Evolutionary conservation across 345 rosid species (phyloP).

Genomic region (Populus tremula): DNA sequence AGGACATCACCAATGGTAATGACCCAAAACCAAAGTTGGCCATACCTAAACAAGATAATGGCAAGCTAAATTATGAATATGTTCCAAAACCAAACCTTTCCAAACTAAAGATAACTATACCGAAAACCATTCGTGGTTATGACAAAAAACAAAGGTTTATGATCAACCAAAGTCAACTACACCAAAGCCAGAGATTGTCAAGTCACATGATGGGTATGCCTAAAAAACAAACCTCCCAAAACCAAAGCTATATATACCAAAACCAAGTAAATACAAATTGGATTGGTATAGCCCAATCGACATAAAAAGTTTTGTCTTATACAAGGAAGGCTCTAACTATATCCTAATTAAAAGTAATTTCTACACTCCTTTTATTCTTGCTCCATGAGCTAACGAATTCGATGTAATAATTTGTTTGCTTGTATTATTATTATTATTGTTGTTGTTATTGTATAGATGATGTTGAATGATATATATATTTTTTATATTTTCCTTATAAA

Average conservation of each 20-base stretch:
- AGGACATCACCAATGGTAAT: no score
- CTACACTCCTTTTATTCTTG: not conserved
- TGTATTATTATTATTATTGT: no score
- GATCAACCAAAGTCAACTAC: not conserved
- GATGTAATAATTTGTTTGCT: no score
- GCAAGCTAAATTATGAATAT: not conserved
- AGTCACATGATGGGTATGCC: not conserved
- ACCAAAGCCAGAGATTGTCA: not conserved
- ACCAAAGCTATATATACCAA: not conserved
- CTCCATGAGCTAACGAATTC: not conserved
- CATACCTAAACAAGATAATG: not conserved
- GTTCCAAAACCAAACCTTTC: not conserved
- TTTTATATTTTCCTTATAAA: not conserved
- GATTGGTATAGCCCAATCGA: not conserved
- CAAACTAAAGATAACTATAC: not conserved
- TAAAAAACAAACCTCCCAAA: not conserved
- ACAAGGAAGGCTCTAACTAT: constrained; percentile 8
- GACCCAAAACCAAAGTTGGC: not conserved
- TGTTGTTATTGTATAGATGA: no score
- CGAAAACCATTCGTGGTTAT: not conserved
- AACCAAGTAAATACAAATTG: not conserved
- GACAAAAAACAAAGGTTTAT: not conserved
- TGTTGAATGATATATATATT: no score
- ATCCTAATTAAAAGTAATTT: constrained; percentile 14
- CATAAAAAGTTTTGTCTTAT: constrained; percentile 3